Base-by-base conservation (phyloP, 1,139 yeast species). In the Yueomyces sp. region DNA sequence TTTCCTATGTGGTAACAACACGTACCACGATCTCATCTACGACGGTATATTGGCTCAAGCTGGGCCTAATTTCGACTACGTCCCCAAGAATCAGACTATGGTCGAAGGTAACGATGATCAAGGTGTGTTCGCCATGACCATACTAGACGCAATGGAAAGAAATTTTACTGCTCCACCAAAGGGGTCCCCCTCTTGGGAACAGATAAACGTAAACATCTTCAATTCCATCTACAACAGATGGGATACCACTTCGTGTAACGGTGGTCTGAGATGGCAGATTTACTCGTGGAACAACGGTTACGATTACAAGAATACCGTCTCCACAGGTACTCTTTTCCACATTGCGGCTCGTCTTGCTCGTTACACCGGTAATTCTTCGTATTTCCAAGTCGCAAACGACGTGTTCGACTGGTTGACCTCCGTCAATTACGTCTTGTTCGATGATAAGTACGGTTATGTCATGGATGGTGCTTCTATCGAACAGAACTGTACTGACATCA, bases 81-180 rank as follows among this genome's bases (percentile, higher is more conserved):
- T 76, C 52, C 81, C 81, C 9, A 50, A 65, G 2, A 75, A 75
- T 50, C 80, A 75, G 56, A 67, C 77, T 6, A 66, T 72, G 64
- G 72, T 76, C 29, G 81, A 75, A 56, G 82, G 81, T 56, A 76
- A 76, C 56, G 82, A 76, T 67, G 82, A 76, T 60, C 81, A 76
- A 62, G 81, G 80, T 44, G 76, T 76, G 40, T 76, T 81, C 81
- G 81, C 79, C 1, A 54, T 76, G 54, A 67, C 79, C 3, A 65
- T 72, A 36, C 68, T 76, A 70, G 71, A 67, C 44, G 81, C 81
- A 2, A 77, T 70, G 2, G 81, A 76, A 55, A 64, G 78, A 50
- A 74, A 75, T 53, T 74, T 76, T 52, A 67, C 78, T 6, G 35
- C 35, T 19, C 35, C 35, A 11, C 35, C 35, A 33, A 11, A 33